Evolutionary conservation across 2,329 filamentous ascomycete species (phyloP), one percentile per base, ranked within the genome.

Genomic region (Alternaria angustiovoidea): DNA sequence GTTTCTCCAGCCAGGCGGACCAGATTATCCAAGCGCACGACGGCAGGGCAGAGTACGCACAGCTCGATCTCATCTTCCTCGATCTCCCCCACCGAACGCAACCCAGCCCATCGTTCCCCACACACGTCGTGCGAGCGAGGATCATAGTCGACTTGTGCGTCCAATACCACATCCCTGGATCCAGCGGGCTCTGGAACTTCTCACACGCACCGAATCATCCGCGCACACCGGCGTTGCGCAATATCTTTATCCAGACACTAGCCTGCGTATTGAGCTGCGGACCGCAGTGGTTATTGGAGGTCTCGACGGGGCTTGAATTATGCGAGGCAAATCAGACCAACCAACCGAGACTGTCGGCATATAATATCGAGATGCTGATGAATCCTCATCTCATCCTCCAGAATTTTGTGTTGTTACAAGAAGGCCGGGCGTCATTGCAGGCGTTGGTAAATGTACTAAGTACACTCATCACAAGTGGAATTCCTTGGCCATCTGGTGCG

Each of bases 221-320:
- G 4, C 73, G 78, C 16, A 77, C 77, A 20, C 70, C 77, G 14
- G 68, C 74, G 2, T 77, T 81, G 71, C 68, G 70, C n/a, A 80
- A 80, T 38, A 74, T 79, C 5, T 82, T 80, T 66, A 71, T 76
- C 14, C 77, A 81, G 54, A 80, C 78, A 5, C 69, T 82, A 3
- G 77, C 78, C 3, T 81, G 79, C 62, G 68, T 78, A 2, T 74
- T 81, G 54, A 71, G 76, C 9, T 80, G 78, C 63, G 80, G 80
- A 2, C 65, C 78, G 0, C 65, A 76, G 36, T 82, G 78, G 78
- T 67, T 80, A 11, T 62, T 74, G 14, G 75, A 80, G 24, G 67
- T 80, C 2, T 73, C 72, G 51, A 61, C 68, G 7, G 71, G 69
- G 26, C 70, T 77, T 3, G 64, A 71, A 48, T 68, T 77, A 2